A percentile compares a stretch with the other conserved stretches of the same genome.
Conservation (phyloP, 257 asterid genomes). For the Cordia subcordata region DNA sequence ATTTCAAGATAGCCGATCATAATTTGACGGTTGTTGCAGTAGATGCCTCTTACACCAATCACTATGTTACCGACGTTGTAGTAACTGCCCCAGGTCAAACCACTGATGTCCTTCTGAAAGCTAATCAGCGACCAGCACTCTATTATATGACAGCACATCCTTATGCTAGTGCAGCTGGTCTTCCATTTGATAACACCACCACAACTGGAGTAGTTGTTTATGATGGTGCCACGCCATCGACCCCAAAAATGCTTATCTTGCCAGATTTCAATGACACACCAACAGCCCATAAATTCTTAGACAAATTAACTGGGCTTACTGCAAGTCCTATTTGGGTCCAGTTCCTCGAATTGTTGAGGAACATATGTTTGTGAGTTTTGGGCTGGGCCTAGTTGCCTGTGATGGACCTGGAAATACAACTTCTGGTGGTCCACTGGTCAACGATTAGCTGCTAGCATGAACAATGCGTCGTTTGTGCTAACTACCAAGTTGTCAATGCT, state of each 20-base stretch:
- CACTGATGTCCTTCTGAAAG: conserved; percentile 30
- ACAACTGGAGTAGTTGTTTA: conserved; percentile 5
- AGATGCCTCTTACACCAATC: conserved; percentile 44
- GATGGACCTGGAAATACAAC: background rate
- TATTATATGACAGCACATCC: conserved; percentile 11
- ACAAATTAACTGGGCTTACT: background rate
- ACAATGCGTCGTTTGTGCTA: conserved; percentile 5
- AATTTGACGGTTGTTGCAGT: conserved; percentile 33
- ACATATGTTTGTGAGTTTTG: conserved; percentile 5
- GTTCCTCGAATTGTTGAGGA: conserved; percentile 8
- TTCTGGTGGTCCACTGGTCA: conserved; percentile 2
- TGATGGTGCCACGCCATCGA: background rate
- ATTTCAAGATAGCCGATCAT: conserved; percentile 48
- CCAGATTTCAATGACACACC: conserved; percentile 6
- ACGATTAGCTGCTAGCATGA: conserved; percentile 5
- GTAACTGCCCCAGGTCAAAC: conserved; percentile 44
- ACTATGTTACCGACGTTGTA: conserved; percentile 28
- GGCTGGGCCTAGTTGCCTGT: conserved; percentile 1
- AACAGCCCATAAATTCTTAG: conserved; percentile 9
- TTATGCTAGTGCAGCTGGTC: background rate
- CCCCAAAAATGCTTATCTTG: background rate
- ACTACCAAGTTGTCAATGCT: conserved; percentile 9
- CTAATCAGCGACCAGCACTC: conserved; percentile 12
- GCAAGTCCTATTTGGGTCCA: background rate
- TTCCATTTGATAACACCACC: conserved; percentile 7